Evolutionary conservation across 306 rosid species (phyloP), one percentile per base, ranked within the genome.

Genomic region (Castanea mollissima): DNA sequence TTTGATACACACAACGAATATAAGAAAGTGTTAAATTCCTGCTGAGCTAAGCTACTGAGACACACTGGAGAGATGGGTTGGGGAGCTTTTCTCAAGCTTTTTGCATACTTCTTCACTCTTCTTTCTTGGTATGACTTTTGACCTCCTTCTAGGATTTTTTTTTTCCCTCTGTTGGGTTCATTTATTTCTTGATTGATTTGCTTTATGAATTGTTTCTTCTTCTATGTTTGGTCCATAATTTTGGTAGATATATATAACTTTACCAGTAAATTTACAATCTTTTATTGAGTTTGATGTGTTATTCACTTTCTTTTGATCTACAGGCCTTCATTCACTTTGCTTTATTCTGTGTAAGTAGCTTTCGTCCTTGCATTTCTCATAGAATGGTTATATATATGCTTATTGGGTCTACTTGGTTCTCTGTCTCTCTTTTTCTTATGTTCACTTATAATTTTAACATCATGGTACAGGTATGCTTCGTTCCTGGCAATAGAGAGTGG

Each of bases 281-380:
- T 35, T 79, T 25, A 14, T 16, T 34, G 27, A 27, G 11, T 2
- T 25, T 18, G 20, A 54, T 58, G 3, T 16, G 31, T 32, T n/a
- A 19, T 41, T 77, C 31, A 1, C n/a, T 73, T 46, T 58, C 35
- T 69, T 63, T 34, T 60, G 54, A 59, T 65, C 10, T 70, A 83
- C 88, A 91, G 96, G 93, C 91, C 93, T 83, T 90, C 91, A 5
- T 64, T 91, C 73, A 69, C 62, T 71, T 79, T 89, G 83, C 76
- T 86, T 70, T 87, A 38, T 83, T 77, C 88, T 59, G 38, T 91
- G 93, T 91, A 86, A 87, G 96, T 83, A 31, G 15, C 70, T 23
- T 10, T 9, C 41, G 29, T n/a, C 69, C 44, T 29, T 52, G n/a
- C 13, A 4, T 75, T 60, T 23, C 29, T 59, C 16, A 23, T 59